A percentile compares a stretch with the other conserved stretches of the same genome.
Evolutionary conservation across 164 flowering plant species (phyloP).

Genomic region (Nymphaea thermarum): DNA sequence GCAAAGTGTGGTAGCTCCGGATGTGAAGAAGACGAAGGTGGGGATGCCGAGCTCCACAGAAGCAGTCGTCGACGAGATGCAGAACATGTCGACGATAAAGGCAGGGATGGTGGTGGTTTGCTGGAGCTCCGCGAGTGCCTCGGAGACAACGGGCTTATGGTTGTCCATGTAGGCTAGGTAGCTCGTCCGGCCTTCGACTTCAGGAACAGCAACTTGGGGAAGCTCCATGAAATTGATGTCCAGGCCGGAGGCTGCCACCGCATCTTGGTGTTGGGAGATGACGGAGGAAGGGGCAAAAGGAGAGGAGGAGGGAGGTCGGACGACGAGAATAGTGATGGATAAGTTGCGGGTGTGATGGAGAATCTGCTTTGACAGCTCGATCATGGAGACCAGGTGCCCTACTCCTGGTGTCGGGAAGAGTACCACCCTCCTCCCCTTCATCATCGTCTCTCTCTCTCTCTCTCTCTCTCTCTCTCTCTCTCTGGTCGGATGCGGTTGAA

Average conservation of each 20-base stretch:
- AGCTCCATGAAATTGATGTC: conserved; percentile 33
- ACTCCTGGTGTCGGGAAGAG: conserved; percentile 23
- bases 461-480: no score
- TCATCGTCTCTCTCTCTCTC: background rate
- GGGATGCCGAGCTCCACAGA: conserved; percentile 25
- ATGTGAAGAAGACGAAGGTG: conserved; percentile 26
- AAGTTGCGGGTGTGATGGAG: conserved; percentile 24
- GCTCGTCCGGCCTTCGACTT: conserved; percentile 2
- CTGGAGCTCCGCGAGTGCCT: conserved; percentile 21
- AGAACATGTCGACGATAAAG: conserved; percentile 33
- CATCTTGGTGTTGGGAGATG: conserved; percentile 20
- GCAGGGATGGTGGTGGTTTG: conserved; percentile 11
- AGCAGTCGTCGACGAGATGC: conserved; percentile 10
- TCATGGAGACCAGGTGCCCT: conserved; percentile 29
- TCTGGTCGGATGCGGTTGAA: no score
- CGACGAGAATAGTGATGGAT: conserved; percentile 6
- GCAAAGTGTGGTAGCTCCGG: conserved; percentile 18
- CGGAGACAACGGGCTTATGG: conserved; percentile 20
- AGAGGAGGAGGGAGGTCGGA: conserved; percentile 12
- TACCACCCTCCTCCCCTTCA: conserved; percentile 6
- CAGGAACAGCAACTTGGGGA: conserved; percentile 12
- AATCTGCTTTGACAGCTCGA: conserved; percentile 22
- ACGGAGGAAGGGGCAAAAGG: conserved; percentile 16
- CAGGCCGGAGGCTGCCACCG: conserved; percentile 5
- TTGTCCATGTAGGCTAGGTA: conserved; percentile 14